A percentile compares a stretch with the other conserved stretches of the same genome.
phyloP scores from a whole-genome alignment of 495 filamentous ascomycete genomes.

The Xylaria curta region DNA sequence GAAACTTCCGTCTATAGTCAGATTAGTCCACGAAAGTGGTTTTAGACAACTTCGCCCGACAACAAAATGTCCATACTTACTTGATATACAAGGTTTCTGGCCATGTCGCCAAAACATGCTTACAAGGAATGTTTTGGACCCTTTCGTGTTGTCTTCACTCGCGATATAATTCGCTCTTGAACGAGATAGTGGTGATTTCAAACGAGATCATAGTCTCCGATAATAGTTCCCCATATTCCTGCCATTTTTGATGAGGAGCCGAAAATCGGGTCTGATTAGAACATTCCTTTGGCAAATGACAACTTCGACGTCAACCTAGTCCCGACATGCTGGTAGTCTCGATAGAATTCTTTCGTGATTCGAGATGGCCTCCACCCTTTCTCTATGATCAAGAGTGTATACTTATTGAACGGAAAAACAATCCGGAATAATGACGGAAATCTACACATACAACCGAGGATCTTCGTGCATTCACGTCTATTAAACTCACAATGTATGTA shows the following conservation, averaged over 20 bases:
- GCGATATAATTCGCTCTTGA: not conserved
- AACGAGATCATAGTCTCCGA: not conserved
- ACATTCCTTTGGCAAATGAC: not conserved
- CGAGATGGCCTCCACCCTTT: not conserved
- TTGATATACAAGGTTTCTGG: not conserved
- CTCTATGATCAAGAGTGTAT: not conserved
- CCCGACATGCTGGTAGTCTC: not conserved
- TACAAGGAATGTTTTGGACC: not conserved
- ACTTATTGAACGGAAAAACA: not conserved
- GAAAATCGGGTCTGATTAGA: not conserved
- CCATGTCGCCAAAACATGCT: not conserved
- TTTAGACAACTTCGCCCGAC: not conserved
- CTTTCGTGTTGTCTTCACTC: not conserved
- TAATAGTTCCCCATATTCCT: not conserved
- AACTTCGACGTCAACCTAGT: not conserved
- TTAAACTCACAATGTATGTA: not conserved
- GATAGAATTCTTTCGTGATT: not conserved
- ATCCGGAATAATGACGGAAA: not conserved
- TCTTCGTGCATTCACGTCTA: slow-evolving; percentile 4
- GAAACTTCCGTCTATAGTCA: not conserved
- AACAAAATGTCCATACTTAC: not conserved
- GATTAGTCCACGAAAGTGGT: not conserved
- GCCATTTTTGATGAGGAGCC: not conserved
- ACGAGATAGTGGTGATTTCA: not conserved
- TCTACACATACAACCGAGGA: no score